Conservation (phyloP, 2,329 filamentous ascomycete genomes). For the Aureobasidium musti region DNA sequence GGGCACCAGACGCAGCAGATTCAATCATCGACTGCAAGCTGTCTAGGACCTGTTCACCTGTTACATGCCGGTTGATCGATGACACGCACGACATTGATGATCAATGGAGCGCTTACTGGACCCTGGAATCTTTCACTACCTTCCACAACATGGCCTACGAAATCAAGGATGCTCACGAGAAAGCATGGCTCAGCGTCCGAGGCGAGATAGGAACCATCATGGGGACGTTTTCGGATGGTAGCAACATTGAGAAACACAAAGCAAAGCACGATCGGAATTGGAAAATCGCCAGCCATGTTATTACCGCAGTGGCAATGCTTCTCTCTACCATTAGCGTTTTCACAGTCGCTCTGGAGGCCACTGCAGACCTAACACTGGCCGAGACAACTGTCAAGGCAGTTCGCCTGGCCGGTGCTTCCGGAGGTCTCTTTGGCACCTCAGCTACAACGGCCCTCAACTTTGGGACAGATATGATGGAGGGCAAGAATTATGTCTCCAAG, state of each 20-base stretch:
- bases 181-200: neutral
- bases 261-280: neutral
- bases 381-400: neutral
- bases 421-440: neutral
- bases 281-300: neutral
- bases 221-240: neutral
- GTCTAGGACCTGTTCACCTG: neutral
- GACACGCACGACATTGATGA: neutral
- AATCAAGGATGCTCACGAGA: neutral
- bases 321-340: neutral
- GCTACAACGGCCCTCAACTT: neutral
- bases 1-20: neutral
- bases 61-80: neutral
- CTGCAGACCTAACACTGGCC: neutral
- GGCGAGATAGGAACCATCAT: neutral
- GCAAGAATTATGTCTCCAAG: neutral
- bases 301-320: neutral
- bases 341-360: neutral
- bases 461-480: neutral
- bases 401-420: neutral
- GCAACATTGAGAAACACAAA: neutral
- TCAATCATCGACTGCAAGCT: neutral
- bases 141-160: neutral
- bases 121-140: neutral
- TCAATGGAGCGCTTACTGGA: slow-evolving; percentile 5